Evolutionary conservation across 768 basidiomycete genomes (phyloP), one percentile per base, ranked within the genome.

Genomic region (Suillus alpinus): DNA sequence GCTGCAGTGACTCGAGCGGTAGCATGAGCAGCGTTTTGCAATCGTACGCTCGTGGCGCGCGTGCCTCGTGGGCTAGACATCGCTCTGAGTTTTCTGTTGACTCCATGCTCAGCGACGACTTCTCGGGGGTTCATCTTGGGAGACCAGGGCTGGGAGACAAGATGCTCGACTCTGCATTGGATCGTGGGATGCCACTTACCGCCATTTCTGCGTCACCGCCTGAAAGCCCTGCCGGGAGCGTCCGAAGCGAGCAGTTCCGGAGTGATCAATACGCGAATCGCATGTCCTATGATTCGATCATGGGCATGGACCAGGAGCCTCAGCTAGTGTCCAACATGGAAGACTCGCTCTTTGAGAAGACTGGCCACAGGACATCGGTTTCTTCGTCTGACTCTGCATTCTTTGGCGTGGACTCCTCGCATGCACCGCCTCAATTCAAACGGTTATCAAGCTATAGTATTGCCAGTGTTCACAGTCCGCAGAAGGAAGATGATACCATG

Each of bases 81-180:
- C 78, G 77, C 4, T 80, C 80, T 16, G 82, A 88, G 31, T 65
- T 71, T 37, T 91, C 89, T 0, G 69, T 81, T 1, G 91, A 92
- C 63, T 92, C 91, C 0, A 71, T 84, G 36, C 72, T 80, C 67
- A 92, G 88, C 65, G 86, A 89, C 50, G 86, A 89, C 50, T 83
- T 82, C 63, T 86, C 88, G 10, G 78, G 73, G 3, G 72, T 77
- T 64, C 76, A 81, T n/a, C 71, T 89, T 0, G 85, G 81, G 2
- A 82, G 91, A 10, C 92, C 92, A 2, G 89, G 86, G 3, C 70
- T 93, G 4, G 91, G 92, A 1, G 92, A 94, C 72, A 94, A 92
- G 81, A 94, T 94, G 92, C 89, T 94, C 63, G 86, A 89, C 40
- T 85, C 79, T 36, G 81, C 74, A 13, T 71, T 65, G 7, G 84